Evolutionary conservation across 1,284 basidiomycete species (phyloP).

Genomic region (Papiliotrema nemorosa): DNA sequence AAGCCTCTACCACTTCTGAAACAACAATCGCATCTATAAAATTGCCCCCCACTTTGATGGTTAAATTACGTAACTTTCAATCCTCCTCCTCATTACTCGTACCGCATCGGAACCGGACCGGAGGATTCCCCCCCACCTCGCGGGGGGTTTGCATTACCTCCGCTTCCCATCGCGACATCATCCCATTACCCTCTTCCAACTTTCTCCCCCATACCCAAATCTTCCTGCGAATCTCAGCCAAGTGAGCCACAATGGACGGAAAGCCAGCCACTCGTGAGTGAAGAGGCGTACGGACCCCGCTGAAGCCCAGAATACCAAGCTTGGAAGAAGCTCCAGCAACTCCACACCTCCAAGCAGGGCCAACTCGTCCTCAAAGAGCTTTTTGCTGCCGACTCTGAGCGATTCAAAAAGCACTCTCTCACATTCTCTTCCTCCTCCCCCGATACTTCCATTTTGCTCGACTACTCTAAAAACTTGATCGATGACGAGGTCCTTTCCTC

Average conservation of each 20-base stretch:
- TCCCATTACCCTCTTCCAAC: not conserved
- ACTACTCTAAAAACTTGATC: slow-evolving; percentile 96
- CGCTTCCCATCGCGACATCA: not conserved
- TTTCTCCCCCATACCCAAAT: too few relatives aligned
- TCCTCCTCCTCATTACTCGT: too few relatives aligned
- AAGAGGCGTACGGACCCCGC: not conserved
- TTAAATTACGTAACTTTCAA: too few relatives aligned
- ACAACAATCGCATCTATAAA: too few relatives aligned
- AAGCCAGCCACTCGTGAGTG: slow-evolving; percentile 41
- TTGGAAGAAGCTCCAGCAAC: slow-evolving; percentile 86
- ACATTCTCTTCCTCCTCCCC: slow-evolving; percentile 65
- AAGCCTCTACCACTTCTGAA: too few relatives aligned
- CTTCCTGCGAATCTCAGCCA: not conserved
- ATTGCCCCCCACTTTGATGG: too few relatives aligned
- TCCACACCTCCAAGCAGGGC: slow-evolving; percentile 71
- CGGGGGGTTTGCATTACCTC: not conserved
- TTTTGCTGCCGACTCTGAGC: slow-evolving; percentile 77
- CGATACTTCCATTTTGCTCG: slow-evolving; percentile 78
- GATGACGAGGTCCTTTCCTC: slow-evolving; percentile 75
- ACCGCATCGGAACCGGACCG: not conserved
- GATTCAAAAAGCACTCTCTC: slow-evolving; percentile 81
- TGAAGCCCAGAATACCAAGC: slow-evolving; percentile 66
- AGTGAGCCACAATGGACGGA: slow-evolving; percentile 39
- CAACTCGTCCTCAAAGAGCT: slow-evolving; percentile 84
- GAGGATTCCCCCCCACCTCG: not conserved